These are phyloP conservation scores for Fusarium paranaense DNA, from an alignment of 2,329 filamentous ascomycete species.

Conservation along the genomic window DNA sequence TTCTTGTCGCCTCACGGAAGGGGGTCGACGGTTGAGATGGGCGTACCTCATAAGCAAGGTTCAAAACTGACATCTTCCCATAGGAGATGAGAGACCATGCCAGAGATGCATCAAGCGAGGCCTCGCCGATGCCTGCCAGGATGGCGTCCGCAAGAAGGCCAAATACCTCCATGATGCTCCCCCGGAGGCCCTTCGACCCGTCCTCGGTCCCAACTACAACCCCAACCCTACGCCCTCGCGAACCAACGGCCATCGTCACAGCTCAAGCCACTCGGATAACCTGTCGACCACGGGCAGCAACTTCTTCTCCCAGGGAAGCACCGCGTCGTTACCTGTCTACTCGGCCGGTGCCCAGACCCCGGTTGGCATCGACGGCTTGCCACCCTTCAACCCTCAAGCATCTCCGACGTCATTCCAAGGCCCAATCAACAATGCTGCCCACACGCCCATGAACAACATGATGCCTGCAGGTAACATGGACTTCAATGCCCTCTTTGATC, in stretches of 20 bases:
- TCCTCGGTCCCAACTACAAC: slow-evolving; percentile 78
- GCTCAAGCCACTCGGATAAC: slow-evolving; percentile 61
- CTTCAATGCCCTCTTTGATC: slow-evolving; percentile 81
- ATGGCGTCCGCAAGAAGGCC: slow-evolving; percentile 97
- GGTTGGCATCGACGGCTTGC: slow-evolving; percentile 60
- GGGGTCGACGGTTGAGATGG: slow-evolving; percentile 3
- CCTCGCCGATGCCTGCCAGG: slow-evolving; percentile 90
- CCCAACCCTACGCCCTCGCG: slow-evolving; percentile 62
- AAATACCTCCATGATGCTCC: slow-evolving; percentile 99
- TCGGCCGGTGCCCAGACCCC: slow-evolving; percentile 57
- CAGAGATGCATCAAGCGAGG: slow-evolving; percentile 94
- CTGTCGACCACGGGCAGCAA: slow-evolving; percentile 56
- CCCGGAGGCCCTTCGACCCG: slow-evolving; percentile 87
- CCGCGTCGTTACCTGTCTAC: slow-evolving; percentile 64
- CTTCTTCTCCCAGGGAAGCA: slow-evolving; percentile 62
- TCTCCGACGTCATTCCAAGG: slow-evolving; percentile 80
- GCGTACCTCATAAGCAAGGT: slow-evolving; percentile 11
- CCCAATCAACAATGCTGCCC: slow-evolving; percentile 60
- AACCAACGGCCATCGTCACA: slow-evolving; percentile 60
- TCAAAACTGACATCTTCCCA: slow-evolving; percentile 35
- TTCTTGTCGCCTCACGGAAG: neutral
- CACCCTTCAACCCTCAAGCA: slow-evolving; percentile 71
- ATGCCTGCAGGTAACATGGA: slow-evolving; percentile 62
- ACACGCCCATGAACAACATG: slow-evolving; percentile 59
- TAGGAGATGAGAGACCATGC: slow-evolving; percentile 95